Base-by-base conservation (phyloP, 345 rosid genomes). In the Moricandia arvensis region DNA sequence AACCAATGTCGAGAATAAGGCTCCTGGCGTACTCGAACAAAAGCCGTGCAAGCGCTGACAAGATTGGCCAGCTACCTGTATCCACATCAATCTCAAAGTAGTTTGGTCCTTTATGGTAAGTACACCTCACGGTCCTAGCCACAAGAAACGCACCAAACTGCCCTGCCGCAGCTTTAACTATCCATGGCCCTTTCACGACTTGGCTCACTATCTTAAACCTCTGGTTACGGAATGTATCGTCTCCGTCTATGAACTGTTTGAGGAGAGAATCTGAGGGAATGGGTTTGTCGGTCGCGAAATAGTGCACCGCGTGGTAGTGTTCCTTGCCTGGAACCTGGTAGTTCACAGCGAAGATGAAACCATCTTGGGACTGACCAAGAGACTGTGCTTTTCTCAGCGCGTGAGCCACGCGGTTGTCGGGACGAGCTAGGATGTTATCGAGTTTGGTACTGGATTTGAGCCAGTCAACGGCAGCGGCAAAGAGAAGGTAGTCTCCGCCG, bases 401-500 rank as follows among this genome's bases (percentile, higher is more conserved):
- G 55, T 65, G 73, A 11, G 84, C 18, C 1, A 91, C 86, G 51
- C 98, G 98, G 63, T 91, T 91, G 26, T 91, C 93, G 35, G 89
- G 76, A 18, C 96, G 91, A 58, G 77, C 79, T 49, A 93, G 90
- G 34, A 93, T 76, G 81, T 93, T 81, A 0, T 89, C 87, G 72
- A 93, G 93, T 72, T 82, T 81, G 16, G 86, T 2, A 4, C 62
- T 80, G 29, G 93, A 89, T 63, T 69, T 86, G 77, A 93, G 87
- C 98, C 91, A 90, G 81, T 93, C 98, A 84, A 93, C 80, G 49
- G 93, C 98, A 70, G 85, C 86, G n/a, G 89, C 87, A 7, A 81
- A 77, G 81, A 93, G 89, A 6, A 89, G 82, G 82, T 80, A 90
- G 47, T 84, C 89, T 31, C 91, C 90, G 72, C 87, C 59, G 15